Evolutionary conservation across 306 rosid genomes (phyloP).

Genomic region (Begonia loranthoides): DNA sequence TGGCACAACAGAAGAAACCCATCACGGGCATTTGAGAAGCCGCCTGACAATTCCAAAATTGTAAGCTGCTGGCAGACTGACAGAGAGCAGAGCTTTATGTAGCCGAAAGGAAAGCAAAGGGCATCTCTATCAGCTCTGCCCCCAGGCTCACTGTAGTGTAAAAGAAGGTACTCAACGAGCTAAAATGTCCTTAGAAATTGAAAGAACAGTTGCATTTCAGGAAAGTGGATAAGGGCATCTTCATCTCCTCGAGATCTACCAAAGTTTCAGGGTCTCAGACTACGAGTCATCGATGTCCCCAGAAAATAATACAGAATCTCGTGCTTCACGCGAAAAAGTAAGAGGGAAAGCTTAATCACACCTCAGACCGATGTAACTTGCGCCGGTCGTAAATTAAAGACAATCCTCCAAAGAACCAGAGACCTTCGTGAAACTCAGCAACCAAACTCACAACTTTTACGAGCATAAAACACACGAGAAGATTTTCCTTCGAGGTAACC

Average conservation of each 20-base stretch:
- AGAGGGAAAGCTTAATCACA: constrained; percentile 5
- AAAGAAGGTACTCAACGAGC: constrained; percentile 11
- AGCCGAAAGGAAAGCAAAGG: constrained; percentile 42
- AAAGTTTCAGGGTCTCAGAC: constrained; percentile 24
- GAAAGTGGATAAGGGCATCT: constrained; percentile 19
- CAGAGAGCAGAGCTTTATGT: too few relatives aligned
- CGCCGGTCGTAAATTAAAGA: constrained; percentile 9
- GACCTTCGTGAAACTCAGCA: too few relatives aligned
- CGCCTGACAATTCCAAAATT: constrained; percentile 23
- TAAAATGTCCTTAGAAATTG: constrained; percentile 8
- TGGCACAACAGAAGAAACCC: constrained; percentile 21
- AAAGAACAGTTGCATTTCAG: constrained; percentile 8
- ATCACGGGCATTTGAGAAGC: constrained; percentile 36
- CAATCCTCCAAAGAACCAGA: too few relatives aligned
- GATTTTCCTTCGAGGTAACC: too few relatives aligned
- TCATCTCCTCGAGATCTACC: constrained; percentile 59
- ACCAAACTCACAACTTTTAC: too few relatives aligned
- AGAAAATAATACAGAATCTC: constrained; percentile 31
- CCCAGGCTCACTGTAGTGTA: constrained; percentile 7
- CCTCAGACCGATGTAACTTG: constrained; percentile 9
- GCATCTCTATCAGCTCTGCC: constrained; percentile 12
- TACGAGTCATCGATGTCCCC: constrained; percentile 22
- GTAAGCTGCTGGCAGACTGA: constrained; percentile 20
- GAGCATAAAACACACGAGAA: too few relatives aligned
- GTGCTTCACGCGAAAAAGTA: constrained; percentile 46